Evolutionary conservation across 768 basidiomycete genomes (phyloP).

Genomic region (Megacollybia marginata): DNA sequence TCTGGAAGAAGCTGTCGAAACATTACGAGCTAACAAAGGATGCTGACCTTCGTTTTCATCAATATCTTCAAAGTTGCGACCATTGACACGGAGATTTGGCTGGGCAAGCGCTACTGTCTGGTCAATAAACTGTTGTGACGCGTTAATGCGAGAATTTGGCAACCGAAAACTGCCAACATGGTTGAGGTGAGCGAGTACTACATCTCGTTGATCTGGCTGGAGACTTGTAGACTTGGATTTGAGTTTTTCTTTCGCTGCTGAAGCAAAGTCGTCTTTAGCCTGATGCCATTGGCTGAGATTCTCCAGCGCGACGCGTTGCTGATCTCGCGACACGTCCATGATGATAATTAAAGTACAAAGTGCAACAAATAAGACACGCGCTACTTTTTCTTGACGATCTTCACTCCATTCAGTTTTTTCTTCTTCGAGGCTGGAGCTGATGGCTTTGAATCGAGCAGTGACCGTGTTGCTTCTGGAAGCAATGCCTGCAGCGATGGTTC

Average conservation of each 20-base stretch:
- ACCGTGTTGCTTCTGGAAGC: constrained; percentile 56
- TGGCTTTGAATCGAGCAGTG: constrained; percentile 47
- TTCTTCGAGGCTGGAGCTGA: constrained; percentile 43
- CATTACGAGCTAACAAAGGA: not conserved
- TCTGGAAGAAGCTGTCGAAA: constrained; percentile 27
- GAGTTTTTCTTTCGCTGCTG: constrained; percentile 36
- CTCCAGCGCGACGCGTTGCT: constrained; percentile 53
- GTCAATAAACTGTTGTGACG: constrained; percentile 46
- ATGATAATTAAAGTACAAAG: constrained; percentile 6
- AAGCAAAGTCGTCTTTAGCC: constrained; percentile 45
- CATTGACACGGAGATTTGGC: constrained; percentile 75
- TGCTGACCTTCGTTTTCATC: constrained; percentile 43
- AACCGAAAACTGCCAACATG: constrained; percentile 28
- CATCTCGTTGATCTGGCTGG: constrained; percentile 35
- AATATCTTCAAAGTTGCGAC: constrained; percentile 65
- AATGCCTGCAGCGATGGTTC: constrained; percentile 69
- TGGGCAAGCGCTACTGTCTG: constrained; percentile 53
- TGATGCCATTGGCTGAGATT: constrained; percentile 60
- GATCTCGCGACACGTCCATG: constrained; percentile 36
- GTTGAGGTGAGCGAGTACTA: constrained; percentile 40
- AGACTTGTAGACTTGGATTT: constrained; percentile 34
- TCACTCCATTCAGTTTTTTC: constrained; percentile 71
- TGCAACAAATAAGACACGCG: not conserved
- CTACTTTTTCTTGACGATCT: constrained; percentile 51
- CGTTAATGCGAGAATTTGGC: constrained; percentile 2